These are phyloP conservation scores for Ogataea siamensis DNA, from an alignment of 805 yeast species.

Conservation along the genomic window DNA sequence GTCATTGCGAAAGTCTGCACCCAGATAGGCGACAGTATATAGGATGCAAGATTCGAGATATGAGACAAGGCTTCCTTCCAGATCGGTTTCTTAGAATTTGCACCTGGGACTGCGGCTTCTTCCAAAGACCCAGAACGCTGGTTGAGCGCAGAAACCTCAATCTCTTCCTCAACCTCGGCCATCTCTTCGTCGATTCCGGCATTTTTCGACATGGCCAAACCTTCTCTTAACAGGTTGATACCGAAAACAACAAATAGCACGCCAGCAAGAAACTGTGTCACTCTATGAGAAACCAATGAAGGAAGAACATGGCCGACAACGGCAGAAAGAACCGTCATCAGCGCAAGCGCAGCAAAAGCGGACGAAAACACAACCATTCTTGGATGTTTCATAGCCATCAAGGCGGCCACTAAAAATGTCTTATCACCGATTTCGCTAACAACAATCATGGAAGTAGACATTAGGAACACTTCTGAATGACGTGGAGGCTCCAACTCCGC, in stretches of 20 bases:
- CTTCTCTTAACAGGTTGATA: conserved; percentile 71
- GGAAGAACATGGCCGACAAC: conserved; percentile 91
- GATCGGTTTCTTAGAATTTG: conserved; percentile 7
- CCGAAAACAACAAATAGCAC: conserved; percentile 82
- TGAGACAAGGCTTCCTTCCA: conserved; percentile 30
- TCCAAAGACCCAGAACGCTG: conserved; percentile 56
- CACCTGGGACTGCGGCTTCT: conserved; percentile 39
- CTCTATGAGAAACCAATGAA: conserved; percentile 69
- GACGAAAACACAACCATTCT: conserved; percentile 83
- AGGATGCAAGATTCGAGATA: conserved; percentile 53
- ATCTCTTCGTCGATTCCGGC: conserved; percentile 92
- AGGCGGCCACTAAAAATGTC: conserved; percentile 93
- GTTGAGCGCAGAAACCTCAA: conserved; percentile 61
- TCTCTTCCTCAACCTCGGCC: conserved; percentile 95
- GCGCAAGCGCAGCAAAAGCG: conserved; percentile 76
- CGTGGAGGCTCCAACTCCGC: conserved; percentile 15
- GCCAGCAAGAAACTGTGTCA: conserved; percentile 82
- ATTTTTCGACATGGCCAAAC: conserved; percentile 72
- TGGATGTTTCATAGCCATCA: conserved; percentile 96
- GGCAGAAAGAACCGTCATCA: conserved; percentile 93
- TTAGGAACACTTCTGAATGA: conserved; percentile 55
- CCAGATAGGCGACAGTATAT: conserved; percentile 83
- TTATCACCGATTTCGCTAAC: conserved; percentile 98
- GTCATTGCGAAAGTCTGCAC: conserved; percentile 95
- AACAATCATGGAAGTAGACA: conserved; percentile 87